Base-by-base conservation (phyloP, 495 filamentous ascomycete species). In the Aspergillus coremiiformis region DNA sequence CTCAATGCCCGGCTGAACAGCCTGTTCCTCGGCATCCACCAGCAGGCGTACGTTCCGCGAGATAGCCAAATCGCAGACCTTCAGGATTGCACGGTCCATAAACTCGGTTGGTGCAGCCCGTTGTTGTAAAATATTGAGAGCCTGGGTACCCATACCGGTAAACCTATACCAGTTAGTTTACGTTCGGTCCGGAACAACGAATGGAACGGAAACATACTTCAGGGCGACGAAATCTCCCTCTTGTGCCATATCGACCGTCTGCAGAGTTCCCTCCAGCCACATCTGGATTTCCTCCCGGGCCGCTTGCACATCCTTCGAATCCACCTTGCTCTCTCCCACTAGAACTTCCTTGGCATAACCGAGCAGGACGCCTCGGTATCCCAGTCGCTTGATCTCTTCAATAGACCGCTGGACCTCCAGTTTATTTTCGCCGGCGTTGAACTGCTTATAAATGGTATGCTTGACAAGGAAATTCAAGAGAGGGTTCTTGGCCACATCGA, bases 21-120 rank as follows among this genome's bases (percentile, higher is more conserved):
- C 78, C 54, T 82, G 79, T 63, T 96, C 90, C 67, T 97, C 92
- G 5, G 92, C 92, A 60, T 95, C 92, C 47, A 95, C 86, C 4
- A 96, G 76, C n/a, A 97, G 70, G 15, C 78, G 75, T 22, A 95
- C 83, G 24, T 85, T 80, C 45, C 81, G 81, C 22, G 78, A 75
- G 10, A 78, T 73, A 0, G 92, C 92, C 8, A 88, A 75, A 39
- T 87, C 74, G 65, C 92, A 97, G 24, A 95, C 84, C 44, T 79
- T 66, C 52, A 80, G 74, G 57, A 94, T 92, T 8, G 88, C 84
- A 11, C 75, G 61, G 23, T 77, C 78, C 57, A 96, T 81, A 14
- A 75, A 73, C 10, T 75, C 73, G 0, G 81, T 74, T 1, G 89
- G 85, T 6, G 73, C 69, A 1, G 76, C 65, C 29, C 81, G 64